Percentiles rank a stretch among this genome's conserved stretches.
Evolutionary conservation across 768 basidiomycete species (phyloP).

Genomic region (Podaxis sp.): DNA sequence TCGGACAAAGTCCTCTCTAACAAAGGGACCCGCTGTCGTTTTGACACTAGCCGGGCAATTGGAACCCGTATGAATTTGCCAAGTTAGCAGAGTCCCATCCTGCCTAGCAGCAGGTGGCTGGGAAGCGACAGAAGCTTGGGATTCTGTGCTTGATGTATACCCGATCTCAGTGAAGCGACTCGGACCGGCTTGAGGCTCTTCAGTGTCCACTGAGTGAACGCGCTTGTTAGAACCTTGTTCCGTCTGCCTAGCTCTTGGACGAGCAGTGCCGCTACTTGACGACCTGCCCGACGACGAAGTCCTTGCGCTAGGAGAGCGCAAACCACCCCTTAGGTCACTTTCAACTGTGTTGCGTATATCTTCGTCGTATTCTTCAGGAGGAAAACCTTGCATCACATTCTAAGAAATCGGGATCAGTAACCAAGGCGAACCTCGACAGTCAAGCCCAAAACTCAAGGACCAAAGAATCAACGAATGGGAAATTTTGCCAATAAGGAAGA

Average conservation of each 20-base stretch:
- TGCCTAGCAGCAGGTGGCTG: background rate
- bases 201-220: background rate
- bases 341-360: background rate
- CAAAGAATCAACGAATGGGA: background rate
- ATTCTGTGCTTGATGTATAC: background rate
- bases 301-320: background rate
- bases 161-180: too few species aligned
- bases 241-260: background rate
- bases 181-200: background rate
- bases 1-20: background rate
- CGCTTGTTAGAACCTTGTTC: background rate
- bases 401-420: background rate
- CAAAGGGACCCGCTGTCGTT: slow-evolving; percentile 2
- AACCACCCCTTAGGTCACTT: background rate
- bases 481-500: background rate
- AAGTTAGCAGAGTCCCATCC: background rate
- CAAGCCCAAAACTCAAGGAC: background rate
- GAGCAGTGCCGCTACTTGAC: slow-evolving; percentile 6
- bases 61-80: slow-evolving; percentile 1
- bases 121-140: background rate
- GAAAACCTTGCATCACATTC: slow-evolving; percentile 4
- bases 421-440: background rate
- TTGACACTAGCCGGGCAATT: background rate
- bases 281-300: background rate
- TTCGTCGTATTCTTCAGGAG: background rate